Base-by-base conservation (phyloP, 805 yeast species). In the Cyberlindnera lachancei region DNA sequence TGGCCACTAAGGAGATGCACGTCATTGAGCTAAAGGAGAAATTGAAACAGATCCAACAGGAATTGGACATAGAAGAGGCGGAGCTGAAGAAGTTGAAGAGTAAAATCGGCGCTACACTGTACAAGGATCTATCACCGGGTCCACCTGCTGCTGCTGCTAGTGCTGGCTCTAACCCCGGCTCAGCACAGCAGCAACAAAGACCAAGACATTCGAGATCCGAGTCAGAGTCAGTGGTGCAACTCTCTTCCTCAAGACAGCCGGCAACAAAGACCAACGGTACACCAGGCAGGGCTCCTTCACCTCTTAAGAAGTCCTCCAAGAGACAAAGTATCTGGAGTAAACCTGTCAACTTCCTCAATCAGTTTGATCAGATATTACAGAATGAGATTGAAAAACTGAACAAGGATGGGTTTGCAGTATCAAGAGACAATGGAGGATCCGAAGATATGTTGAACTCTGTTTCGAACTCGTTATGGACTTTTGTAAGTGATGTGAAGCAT, bases 1-100 rank as follows among this genome's bases (percentile, higher is more conserved):
- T 81, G 27, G 90, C 90, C 0, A 59, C 73, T 25, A 80, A 78
- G 46, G 92, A 81, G 49, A 71, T 77, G 71, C 70, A 69, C 17
- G 60, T 80, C 18, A 67, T 80, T 30, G 87, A 80, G 42, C 54
- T 79, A 26, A 78, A 75, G 40, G 67, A 66, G 26, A 66, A 60
- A 15, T 37, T 79, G 45, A 66, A 73, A 31, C 51, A 60, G 20
- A 52, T 58, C 5, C 61, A 78, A 30, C 70, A 65, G 31, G 60
- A 59, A 27, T 57, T 79, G 21, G 68, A 77, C 29, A 57, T 45
- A 12, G 58, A 55, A 20, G 52, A 55, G 15, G 35, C 36, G 3
- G 64, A 63, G 33, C 39, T 64, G 30, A 50, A 48, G 22, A 45
- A 38, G 13, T 36, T 64, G 33, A 59, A 57, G 34, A 41, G 45